These are phyloP conservation scores for Penstemon davidsonii DNA, from an alignment of 257 asterid species.

Conservation along the genomic window DNA sequence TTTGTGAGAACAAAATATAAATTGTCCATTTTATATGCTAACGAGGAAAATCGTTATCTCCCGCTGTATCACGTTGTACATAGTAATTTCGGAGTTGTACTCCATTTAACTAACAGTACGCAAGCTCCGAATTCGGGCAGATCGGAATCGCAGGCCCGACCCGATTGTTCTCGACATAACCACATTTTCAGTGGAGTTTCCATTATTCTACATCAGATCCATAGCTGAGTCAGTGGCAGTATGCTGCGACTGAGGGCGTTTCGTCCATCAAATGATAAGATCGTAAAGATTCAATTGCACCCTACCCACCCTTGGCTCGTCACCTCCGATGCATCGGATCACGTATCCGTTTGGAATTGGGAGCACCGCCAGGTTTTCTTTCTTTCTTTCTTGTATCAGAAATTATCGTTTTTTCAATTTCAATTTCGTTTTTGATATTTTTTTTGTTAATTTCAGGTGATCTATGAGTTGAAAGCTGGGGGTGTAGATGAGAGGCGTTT, in stretches of 20 bases:
- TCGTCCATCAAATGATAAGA: conserved; percentile 95
- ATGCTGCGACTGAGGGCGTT: conserved; percentile 87
- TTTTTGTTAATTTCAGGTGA: conserved; percentile 48
- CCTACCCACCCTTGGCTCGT: conserved; percentile 99
- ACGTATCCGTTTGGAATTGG: conserved; percentile 99
- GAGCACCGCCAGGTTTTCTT: conserved; percentile 86
- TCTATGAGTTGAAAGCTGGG: conserved; percentile 96
- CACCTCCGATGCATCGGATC: conserved; percentile 97
- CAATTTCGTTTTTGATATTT: conserved; percentile 12
- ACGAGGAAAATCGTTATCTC: not conserved
- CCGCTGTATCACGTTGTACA: not conserved
- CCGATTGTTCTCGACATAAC: conserved; percentile 7
- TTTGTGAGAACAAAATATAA: not conserved
- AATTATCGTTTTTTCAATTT: not conserved
- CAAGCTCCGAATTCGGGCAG: conserved; percentile 20
- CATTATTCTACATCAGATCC: conserved; percentile 24
- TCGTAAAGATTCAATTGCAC: conserved; percentile 94
- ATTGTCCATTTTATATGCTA: not conserved
- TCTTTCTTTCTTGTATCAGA: not conserved
- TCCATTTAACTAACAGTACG: not conserved
- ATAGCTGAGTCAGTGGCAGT: not conserved
- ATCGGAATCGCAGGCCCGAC: conserved; percentile 13
- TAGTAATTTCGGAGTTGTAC: not conserved
- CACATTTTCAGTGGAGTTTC: conserved; percentile 19
- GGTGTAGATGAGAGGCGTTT: conserved; percentile 98